phyloP scores from a whole-genome alignment of 148 eudicot genomes.

The Suaeda aralocaspica region DNA sequence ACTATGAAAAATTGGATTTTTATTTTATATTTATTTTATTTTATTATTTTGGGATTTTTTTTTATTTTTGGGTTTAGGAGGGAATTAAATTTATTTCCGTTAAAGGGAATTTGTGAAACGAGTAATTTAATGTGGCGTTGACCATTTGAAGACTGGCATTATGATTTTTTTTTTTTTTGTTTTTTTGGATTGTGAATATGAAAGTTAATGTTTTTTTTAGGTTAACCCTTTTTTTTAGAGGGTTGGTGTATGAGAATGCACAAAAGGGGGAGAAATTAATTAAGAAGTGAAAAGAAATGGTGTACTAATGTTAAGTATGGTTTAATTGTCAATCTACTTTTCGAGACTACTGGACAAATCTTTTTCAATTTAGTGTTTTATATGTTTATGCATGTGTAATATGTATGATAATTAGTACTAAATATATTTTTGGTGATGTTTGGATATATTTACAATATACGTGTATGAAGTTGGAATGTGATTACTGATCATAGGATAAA shows the following conservation, averaged over 20 bases:
- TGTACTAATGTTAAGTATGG: not conserved
- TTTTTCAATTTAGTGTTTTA: not conserved
- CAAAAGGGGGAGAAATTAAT: not conserved
- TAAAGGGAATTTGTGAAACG: not conserved
- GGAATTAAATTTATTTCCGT: conserved; percentile 14
- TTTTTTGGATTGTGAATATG: not conserved
- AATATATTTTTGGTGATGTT: too few species aligned
- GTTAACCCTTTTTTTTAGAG: too few species aligned
- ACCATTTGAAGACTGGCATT: not conserved
- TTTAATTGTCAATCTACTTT: not conserved
- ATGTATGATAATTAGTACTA: too few species aligned
- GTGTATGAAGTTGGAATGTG: too few species aligned
- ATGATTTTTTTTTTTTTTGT: not conserved
- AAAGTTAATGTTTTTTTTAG: too few species aligned
- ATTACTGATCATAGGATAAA: too few species aligned
- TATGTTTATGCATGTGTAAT: not conserved
- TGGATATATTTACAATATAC: too few species aligned
- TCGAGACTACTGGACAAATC: conserved; percentile 11
- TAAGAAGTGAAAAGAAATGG: not conserved
- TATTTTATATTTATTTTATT: not conserved
- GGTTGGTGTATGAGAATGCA: not conserved
- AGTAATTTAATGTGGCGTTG: conserved; percentile 17
- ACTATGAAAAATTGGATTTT: conserved; percentile 14
- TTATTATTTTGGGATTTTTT: not conserved
- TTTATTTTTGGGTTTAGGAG: not conserved